These are phyloP conservation scores for Olyra latifolia DNA, from an alignment of 176 grass and related monocot genomes.

Conservation along the genomic window DNA sequence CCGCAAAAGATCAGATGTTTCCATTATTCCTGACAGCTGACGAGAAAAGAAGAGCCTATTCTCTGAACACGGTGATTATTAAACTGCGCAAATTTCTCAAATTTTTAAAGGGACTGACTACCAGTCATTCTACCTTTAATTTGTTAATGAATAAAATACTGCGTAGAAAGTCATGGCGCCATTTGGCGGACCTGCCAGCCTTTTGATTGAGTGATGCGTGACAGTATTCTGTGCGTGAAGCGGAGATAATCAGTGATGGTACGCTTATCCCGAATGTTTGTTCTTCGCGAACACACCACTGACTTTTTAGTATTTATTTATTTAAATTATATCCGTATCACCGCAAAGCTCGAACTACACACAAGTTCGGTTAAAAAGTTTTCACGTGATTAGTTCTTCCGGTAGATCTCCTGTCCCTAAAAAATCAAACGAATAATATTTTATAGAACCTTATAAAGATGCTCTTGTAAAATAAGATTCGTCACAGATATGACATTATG, in stretches of 20 bases:
- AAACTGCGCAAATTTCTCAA: background rate
- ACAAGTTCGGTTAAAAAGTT: no score
- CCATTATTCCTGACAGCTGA: constrained; percentile 31
- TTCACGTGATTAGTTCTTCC: no score
- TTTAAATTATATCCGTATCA: no score
- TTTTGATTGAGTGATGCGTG: background rate
- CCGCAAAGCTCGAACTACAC: no score
- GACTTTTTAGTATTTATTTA: no score
- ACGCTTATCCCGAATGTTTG: background rate
- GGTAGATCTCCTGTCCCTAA: no score
- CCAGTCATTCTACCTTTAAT: no score
- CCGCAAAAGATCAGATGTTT: constrained; percentile 21
- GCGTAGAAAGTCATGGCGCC: background rate
- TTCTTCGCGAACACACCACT: background rate
- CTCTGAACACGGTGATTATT: background rate
- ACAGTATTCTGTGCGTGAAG: constrained; percentile 14
- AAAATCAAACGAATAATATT: no score
- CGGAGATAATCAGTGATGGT: constrained; percentile 1
- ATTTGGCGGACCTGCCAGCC: background rate
- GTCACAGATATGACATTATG: no score
- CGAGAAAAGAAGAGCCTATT: constrained; percentile 20
- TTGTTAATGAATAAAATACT: background rate
- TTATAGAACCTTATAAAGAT: no score
- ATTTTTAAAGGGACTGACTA: background rate
- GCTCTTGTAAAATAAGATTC: no score